Base-by-base conservation (phyloP, 352 stramenopile genomes). In the Globisporangium camurandrum region DNA sequence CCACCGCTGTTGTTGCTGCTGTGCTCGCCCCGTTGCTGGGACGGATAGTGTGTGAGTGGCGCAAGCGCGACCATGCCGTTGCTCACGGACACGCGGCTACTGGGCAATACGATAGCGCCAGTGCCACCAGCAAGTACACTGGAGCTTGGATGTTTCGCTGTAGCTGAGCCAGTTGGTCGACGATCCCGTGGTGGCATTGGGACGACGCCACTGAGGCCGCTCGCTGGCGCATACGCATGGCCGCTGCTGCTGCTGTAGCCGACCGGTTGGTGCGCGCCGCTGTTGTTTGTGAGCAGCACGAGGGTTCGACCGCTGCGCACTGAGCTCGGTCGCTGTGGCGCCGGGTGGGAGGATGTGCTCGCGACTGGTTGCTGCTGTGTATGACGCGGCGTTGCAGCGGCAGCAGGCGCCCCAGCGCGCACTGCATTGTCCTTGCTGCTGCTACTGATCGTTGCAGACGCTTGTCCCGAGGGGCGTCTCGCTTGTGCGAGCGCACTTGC, bases 241-340 rank as follows among this genome's bases (percentile, higher is more conserved):
- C 10, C 17, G 31, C 26, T 19, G 10, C 43, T 36, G n/a, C n/a
- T n/a, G n/a, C n/a, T n/a, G n/a, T n/a, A n/a, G n/a, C n/a, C n/a
- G 17, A 24, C 41, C 14, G 46, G 46, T 16, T 53, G 46, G 34
- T 52, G 38, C 7, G 24, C 26, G 31, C 45, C 45, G 17, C 57
- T n/a, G n/a, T n/a, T 22, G 5, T 59, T 61, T 33, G 62, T 65
- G 0, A 68, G 51, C 33, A 70, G 46, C 24, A 85, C 70, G 1
- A 85, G 52, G 34, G 80, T 72, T 10, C 70, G 62, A 12, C 73
- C 70, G n/a, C 70, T 60, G 24, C 70, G 66, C 1, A 82, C 66
- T 0, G 70, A 82, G 16, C 59, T 71, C 5, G 73, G 70, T 12
- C 72, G 64, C 6, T 69, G 61, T 14, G 44, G 23, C 17, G 17